Base-by-base conservation (phyloP, 768 basidiomycete genomes). In the Agaricus bisporus region DNA sequence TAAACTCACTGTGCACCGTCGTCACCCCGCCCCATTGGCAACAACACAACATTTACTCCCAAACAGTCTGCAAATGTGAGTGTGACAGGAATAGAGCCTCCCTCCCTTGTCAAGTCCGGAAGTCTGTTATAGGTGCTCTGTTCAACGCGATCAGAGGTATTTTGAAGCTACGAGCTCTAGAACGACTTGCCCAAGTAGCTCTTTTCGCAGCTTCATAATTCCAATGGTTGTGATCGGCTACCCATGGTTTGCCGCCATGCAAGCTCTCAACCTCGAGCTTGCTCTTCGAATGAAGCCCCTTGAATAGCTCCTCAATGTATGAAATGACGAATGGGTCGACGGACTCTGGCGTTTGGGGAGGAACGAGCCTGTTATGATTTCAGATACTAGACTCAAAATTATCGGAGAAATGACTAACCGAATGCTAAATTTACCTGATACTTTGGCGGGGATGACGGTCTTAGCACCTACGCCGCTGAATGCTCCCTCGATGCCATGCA, bases 401-500 rank as follows among this genome's bases (percentile, higher is more conserved):
- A 39, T 15, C 39, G 18, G 32, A 53, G 11, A 46, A 42, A 25
- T 17, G 14, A 68, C 79, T 26, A 67, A 87, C 75, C 95, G 88
- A 68, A 98, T 89, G 62, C 91, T 94, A 76, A 97, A 98, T 70
- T 97, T 97, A 41, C 94, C 94, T 35, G 79, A 67, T 9, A 88
- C 91, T 55, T 85, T 84, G 29, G 92, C 91, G 0, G 95, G 95
- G 54, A 98, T 98, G 63, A 98, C 95, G 0, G 95, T 98, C 81
- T 92, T 93, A 17, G 78, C 81, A 2, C 91, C 91, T 0, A 80
- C 77, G 0, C 81, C 83, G 51, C 81, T 90, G 74, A 95, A 97
- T 1, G 94, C 95, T 46, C 95, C 94, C 69, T 97, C 91, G 61
- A 98, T 95, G 10, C 95, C 95, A 66, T 98, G 95, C 22, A 98